Evolutionary conservation across 495 filamentous ascomycete species (phyloP), one percentile per base, ranked within the genome.

Genomic region (Aspergillus saccharolyticus): DNA sequence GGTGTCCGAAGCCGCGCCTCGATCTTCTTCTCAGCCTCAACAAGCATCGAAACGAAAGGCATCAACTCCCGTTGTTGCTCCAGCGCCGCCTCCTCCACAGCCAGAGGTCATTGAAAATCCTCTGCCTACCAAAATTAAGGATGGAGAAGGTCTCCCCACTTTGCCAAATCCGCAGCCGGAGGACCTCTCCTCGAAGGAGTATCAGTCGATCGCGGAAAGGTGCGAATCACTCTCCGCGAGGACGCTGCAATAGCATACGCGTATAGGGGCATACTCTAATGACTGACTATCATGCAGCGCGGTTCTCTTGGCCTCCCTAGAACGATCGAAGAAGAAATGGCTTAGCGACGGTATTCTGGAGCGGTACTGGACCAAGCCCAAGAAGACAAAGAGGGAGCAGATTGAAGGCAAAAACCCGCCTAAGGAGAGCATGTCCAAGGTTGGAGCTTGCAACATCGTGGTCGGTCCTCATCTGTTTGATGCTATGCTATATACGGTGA

Each of bases 391-490:
- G 72, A 85, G 89, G 22, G 80, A 83, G 52, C 80, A 80, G 22
- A 74, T 83, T 14, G 84, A 88, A 58, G 79, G 87, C 54, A 84
- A 89, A 48, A 95, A 96, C 60, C 93, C 91, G 0, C 80, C 89
- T 5, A 89, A 90, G 65, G 89, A 96, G 46, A 88, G 83, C 59
- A 96, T 97, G 91, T 74, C 80, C 45, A 91, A 87, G 70, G 76
- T 96, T 18, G 93, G 93, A 24, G 78, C 80, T 46, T 88, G 90
- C 52, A 86, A 87, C 24, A 84, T 98, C 47, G 89, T 86, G 18
- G 83, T 96, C 56, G 93, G 92, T 56, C 95, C 95, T 43, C 95
- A 99, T 72, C 80, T 88, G 21, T 90, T 99, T 62, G 90, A 97
- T 56, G 86, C 87, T 22, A 87, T 85, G 60, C 81, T 99, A 64